A percentile compares a stretch with the other conserved stretches of the same genome.
phyloP scores from a whole-genome alignment of 108 stramenopile species.

The Skeletonema grethae region DNA sequence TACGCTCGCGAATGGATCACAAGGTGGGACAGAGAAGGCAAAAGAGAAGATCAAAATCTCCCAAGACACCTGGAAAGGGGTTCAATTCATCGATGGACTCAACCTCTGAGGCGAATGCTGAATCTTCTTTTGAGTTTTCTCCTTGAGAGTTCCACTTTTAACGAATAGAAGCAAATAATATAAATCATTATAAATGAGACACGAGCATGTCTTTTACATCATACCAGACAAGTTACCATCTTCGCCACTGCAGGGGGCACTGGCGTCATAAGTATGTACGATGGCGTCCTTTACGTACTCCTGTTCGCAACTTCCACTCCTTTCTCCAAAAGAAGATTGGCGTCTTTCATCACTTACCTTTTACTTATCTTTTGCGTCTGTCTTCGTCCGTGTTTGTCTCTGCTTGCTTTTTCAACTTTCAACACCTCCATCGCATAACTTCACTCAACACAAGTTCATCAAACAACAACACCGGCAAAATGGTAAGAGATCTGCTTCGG shows the following conservation, averaged over 20 bases:
- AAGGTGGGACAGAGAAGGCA: slow-evolving; percentile 33
- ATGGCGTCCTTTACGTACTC: too few species aligned
- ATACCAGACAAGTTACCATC: too few species aligned
- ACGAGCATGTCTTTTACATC: background rate
- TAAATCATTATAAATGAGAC: background rate
- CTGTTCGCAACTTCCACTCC: background rate
- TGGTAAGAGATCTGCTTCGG: slow-evolving; percentile 53
- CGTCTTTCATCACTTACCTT: too few species aligned
- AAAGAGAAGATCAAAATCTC: slow-evolving; percentile 50
- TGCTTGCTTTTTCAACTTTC: too few species aligned
- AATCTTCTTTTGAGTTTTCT: slow-evolving; percentile 54
- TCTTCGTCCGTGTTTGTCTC: too few species aligned
- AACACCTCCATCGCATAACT: background rate
- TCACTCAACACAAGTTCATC: background rate
- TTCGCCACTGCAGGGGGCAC: too few species aligned
- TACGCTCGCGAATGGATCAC: slow-evolving; percentile 72
- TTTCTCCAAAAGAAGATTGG: background rate
- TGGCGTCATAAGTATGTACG: too few species aligned
- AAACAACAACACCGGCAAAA: slow-evolving; percentile 28
- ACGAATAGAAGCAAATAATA: background rate
- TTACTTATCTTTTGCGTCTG: too few species aligned
- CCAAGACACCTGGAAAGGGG: slow-evolving; percentile 21
- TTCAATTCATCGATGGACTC: slow-evolving; percentile 37
- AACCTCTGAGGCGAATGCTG: slow-evolving; percentile 23
- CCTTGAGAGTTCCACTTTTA: slow-evolving; percentile 18